Evolutionary conservation across 352 stramenopile species (phyloP).

Genomic region (Phytopythium boreale): DNA sequence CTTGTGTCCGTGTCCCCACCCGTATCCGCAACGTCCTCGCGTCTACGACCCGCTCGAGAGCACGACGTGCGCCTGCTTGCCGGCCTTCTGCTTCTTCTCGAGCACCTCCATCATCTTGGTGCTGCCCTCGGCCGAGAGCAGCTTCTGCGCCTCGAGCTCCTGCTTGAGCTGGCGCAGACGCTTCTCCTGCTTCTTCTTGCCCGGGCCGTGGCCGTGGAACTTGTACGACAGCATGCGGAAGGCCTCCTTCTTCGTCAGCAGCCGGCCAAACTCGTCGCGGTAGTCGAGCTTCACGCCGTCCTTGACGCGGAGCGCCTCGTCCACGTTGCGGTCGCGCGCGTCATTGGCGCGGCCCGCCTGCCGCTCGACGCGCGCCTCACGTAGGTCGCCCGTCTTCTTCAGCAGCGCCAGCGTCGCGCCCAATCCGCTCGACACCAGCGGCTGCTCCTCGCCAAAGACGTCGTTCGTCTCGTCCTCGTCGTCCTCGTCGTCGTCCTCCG

Average conservation of each 20-base stretch:
- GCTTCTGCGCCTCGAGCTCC: constrained; percentile 71
- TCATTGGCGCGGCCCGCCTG: constrained; percentile 94
- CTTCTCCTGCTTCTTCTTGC: constrained; percentile 98
- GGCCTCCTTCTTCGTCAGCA: constrained; percentile 97
- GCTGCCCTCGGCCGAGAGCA: constrained; percentile 69
- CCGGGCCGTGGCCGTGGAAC: constrained; percentile 97
- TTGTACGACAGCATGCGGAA: constrained; percentile 98
- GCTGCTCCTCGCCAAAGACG: constrained; percentile 82
- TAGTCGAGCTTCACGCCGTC: constrained; percentile 95
- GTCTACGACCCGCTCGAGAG: constrained; percentile 60
- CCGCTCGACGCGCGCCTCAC: constrained; percentile 83
- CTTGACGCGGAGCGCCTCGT: constrained; percentile 83
- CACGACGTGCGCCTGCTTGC: constrained; percentile 83
- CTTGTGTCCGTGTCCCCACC: no score
- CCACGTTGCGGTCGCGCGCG: constrained; percentile 89
- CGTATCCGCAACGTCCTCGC: background rate
- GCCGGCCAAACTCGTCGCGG: constrained; percentile 94
- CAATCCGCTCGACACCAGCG: constrained; percentile 84
- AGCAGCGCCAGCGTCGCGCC: constrained; percentile 91
- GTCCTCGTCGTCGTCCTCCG: constrained; percentile 29
- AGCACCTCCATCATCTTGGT: constrained; percentile 86
- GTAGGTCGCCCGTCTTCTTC: constrained; percentile 91
- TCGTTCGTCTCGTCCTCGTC: constrained; percentile 52
- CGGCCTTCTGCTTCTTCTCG: constrained; percentile 79
- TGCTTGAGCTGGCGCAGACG: constrained; percentile 85